Base-by-base conservation (phyloP, 2,329 filamentous ascomycete genomes). In the Cercospora zeae-maydis region DNA sequence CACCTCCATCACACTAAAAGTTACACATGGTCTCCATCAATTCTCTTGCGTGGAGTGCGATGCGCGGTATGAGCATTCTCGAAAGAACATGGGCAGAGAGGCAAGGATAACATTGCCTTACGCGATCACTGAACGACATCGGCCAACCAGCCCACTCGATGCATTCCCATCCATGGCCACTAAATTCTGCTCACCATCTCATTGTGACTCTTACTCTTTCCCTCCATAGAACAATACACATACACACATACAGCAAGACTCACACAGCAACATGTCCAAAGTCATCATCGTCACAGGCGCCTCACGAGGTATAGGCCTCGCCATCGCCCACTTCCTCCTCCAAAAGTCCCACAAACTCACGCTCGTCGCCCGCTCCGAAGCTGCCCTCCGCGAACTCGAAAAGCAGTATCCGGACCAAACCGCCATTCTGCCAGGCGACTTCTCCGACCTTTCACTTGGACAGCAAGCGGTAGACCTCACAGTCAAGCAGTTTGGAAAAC, bases 381-480 rank as follows among this genome's bases (percentile, higher is more conserved):
- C 79, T 24, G 81, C 85, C 6, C 79, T 86, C 37, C 77, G 81
- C 62, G 76, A 80, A 33, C 80, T 89, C 51, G 79, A 83, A 67
- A 71, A 78, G 13, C 76, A 84, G 63, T 84, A 86, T 70, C 49
- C 61, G 16, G 76, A 79, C 27, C 83, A 82, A 61, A 84, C 88
- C 31, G 80, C 82, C 54, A 78, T 85, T 1, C 74, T 87, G 13
- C 78, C 81, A 2, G 85, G 84, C n/a, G 86, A 89, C 66, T 75
- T 86, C 10, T 74, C 80, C 0, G 83, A 87, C 67, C 73, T 81
- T 27, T 77, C 75, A 0, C 73, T 89, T 30, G 84, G 86, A 3
- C 76, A 82, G 1, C 84, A 84, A 72, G 84, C 89, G 4, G 85
- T 91, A 4, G 80, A 88, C 3, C 77, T 87, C 0, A 89, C 92